Evolutionary conservation across 148 eudicot genomes (phyloP).

Genomic region (Rheum nobile): DNA sequence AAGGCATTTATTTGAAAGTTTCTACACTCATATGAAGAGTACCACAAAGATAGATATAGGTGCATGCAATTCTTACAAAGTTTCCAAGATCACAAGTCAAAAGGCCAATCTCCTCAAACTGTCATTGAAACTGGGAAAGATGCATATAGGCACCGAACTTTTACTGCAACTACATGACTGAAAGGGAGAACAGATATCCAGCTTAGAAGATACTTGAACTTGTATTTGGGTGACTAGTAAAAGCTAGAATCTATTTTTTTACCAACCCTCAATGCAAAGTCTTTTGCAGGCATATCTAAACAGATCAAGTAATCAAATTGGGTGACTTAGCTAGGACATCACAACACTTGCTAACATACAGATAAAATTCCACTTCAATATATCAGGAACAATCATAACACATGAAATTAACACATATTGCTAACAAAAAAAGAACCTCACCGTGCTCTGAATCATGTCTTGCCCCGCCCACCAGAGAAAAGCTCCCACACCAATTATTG

Average conservation of each 20-base stretch:
- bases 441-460: slow-evolving; percentile 70
- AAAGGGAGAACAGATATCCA: neutral
- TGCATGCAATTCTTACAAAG: neutral
- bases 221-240: neutral
- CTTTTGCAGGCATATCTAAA: neutral
- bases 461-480: slow-evolving; percentile 93
- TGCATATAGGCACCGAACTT: neutral
- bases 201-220: neutral
- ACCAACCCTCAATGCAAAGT: neutral
- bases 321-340: neutral
- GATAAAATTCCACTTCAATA: neutral
- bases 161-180: neutral
- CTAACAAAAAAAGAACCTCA: slow-evolving; percentile 26
- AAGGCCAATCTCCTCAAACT: neutral
- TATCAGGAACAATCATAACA: neutral
- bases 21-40: neutral
- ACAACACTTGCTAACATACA: neutral
- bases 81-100: neutral
- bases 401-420: neutral
- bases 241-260: neutral
- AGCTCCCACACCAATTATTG: slow-evolving; percentile 66
- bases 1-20: neutral
- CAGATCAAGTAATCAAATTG: neutral
- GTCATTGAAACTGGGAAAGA: neutral
- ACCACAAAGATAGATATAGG: neutral